These are phyloP conservation scores for Sarcodon sp. DNA, from an alignment of 768 basidiomycete genomes.

Conservation along the genomic window DNA sequence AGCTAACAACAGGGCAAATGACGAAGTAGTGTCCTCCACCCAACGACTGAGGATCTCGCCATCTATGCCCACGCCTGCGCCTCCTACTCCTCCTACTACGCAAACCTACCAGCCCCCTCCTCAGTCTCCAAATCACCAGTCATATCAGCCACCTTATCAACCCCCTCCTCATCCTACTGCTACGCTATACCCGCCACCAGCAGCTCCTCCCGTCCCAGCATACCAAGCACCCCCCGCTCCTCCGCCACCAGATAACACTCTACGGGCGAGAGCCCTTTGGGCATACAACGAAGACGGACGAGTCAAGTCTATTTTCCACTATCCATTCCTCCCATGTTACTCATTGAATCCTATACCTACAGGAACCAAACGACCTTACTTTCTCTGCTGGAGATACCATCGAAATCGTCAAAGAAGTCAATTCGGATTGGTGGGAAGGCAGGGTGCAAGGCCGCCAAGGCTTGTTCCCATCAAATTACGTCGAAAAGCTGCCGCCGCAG, in stretches of 20 bases:
- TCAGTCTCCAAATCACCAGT: slow-evolving; percentile 1
- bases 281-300: slow-evolving; percentile 47
- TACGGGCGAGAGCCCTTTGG: slow-evolving; percentile 48
- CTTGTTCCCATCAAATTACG: slow-evolving; percentile 68
- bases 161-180: slow-evolving; percentile 5
- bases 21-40: no score
- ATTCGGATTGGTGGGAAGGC: slow-evolving; percentile 85
- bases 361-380: slow-evolving; percentile 74
- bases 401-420: slow-evolving; percentile 68
- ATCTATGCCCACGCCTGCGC: no score
- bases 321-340: slow-evolving; percentile 7
- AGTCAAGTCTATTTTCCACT: slow-evolving; percentile 14
- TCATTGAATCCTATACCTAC: background rate
- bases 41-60: no score
- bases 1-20: background rate
- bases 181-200: background rate
- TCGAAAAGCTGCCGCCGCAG: slow-evolving; percentile 37
- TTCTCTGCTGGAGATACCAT: slow-evolving; percentile 69
- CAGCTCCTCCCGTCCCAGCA: slow-evolving; percentile 5
- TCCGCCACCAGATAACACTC: slow-evolving; percentile 6
- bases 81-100: no score
- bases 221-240: slow-evolving; percentile 10
- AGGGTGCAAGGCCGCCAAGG: slow-evolving; percentile 48
- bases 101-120: background rate
- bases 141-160: slow-evolving; percentile 3